Conservation (phyloP, 2,329 filamentous ascomycete species). For the Claviceps arundinis region DNA sequence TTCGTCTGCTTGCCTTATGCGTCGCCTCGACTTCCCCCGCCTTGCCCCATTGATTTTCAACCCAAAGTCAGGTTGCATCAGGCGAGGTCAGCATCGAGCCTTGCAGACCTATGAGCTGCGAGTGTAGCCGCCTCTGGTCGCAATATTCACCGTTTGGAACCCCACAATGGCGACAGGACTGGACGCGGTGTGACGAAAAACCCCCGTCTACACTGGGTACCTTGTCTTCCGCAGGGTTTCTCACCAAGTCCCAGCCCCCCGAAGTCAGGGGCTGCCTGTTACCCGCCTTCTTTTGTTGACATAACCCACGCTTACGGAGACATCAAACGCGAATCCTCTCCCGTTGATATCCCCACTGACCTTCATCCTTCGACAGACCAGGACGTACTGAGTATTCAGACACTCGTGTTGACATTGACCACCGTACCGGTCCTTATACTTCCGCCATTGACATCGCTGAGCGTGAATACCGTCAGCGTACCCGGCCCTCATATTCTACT, state of each 20-base stretch:
- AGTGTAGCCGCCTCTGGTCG: not conserved
- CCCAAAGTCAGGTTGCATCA: not conserved
- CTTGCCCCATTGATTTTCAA: not conserved
- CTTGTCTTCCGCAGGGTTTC: slow-evolving; percentile 6
- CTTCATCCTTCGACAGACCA: slow-evolving; percentile 14
- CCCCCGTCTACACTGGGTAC: not conserved
- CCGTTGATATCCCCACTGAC: slow-evolving; percentile 5
- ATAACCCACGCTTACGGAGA: slow-evolving; percentile 6
- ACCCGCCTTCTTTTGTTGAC: slow-evolving; percentile 11
- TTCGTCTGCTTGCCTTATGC: not conserved
- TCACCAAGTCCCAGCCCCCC: slow-evolving; percentile 2
- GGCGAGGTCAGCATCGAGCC: not conserved
- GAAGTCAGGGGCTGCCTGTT: slow-evolving; percentile 11
- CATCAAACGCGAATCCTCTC: slow-evolving; percentile 14
- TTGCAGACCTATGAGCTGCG: slow-evolving; percentile 1
- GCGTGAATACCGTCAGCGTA: slow-evolving; percentile 51
- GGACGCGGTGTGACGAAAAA: slow-evolving; percentile 4
- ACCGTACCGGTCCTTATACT: slow-evolving; percentile 32
- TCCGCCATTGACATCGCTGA: slow-evolving; percentile 50
- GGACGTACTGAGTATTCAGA: slow-evolving; percentile 40
- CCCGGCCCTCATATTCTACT: slow-evolving; percentile 35
- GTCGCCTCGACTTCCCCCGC: not conserved
- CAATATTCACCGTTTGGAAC: not conserved
- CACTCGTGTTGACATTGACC: slow-evolving; percentile 53
- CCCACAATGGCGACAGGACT: slow-evolving; percentile 1